phyloP scores from a whole-genome alignment of 75 land plant genomes.

The Cunninghamia lanceolata region DNA sequence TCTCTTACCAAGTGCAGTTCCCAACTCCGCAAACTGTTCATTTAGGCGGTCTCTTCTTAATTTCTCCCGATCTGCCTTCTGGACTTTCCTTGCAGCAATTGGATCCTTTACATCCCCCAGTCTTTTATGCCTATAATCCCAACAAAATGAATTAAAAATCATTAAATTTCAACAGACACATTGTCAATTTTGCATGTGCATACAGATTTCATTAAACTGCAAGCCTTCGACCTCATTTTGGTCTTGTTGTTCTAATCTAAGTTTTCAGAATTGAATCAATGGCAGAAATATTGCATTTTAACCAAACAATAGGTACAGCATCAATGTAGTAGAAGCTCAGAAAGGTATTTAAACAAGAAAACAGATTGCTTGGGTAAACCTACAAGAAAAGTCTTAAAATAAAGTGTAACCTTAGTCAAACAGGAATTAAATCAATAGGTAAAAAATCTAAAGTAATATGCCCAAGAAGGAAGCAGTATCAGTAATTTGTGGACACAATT shows the following conservation, averaged over 20 bases:
- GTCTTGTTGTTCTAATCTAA: not conserved
- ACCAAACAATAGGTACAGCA: not conserved
- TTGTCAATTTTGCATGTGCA: not conserved
- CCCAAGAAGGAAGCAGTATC: not conserved
- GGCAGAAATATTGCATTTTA: not conserved
- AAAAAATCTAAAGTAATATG: not conserved
- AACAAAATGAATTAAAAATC: not conserved
- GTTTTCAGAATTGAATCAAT: not conserved
- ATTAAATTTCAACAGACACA: not conserved
- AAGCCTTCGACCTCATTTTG: not conserved
- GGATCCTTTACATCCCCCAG: constrained; percentile 10
- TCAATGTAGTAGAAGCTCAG: not conserved
- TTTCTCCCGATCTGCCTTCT: constrained; percentile 96
- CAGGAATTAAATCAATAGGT: not conserved
- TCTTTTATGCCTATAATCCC: constrained; percentile 1
- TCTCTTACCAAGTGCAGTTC: constrained; percentile 68
- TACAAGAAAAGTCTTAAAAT: not conserved
- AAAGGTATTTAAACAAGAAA: not conserved
- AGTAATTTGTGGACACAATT: not conserved
- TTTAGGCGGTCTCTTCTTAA: constrained; percentile 87
- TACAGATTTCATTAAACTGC: not conserved
- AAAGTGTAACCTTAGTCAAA: not conserved
- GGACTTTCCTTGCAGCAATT: constrained; percentile 65
- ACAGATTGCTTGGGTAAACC: not conserved
- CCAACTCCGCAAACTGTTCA: constrained; percentile 89